Percentiles rank a stretch among this genome's conserved stretches.
phyloP scores from a whole-genome alignment of 2,329 filamentous ascomycete species.

The Diaporthe amygdali region DNA sequence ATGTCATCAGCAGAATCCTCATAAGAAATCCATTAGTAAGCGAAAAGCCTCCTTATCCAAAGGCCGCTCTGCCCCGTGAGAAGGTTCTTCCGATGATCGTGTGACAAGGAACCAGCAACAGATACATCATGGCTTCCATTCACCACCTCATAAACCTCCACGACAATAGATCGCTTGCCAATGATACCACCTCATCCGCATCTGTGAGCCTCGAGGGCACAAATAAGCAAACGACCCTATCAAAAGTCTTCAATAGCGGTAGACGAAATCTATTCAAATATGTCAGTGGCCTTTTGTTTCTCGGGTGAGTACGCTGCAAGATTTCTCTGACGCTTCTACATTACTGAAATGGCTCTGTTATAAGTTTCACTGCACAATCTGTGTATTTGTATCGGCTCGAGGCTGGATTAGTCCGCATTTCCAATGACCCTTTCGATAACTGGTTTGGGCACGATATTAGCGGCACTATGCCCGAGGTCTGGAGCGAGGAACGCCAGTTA shows the following conservation, averaged over 20 bases:
- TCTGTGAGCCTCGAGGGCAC: background rate
- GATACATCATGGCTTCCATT: background rate
- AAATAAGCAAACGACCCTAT: background rate
- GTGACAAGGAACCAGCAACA: background rate
- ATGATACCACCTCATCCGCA: background rate
- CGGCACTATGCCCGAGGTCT: background rate
- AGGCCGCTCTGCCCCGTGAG: background rate
- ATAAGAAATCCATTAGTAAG: background rate
- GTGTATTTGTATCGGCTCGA: background rate
- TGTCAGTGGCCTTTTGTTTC: background rate
- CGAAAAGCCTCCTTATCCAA: background rate
- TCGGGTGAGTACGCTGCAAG: background rate
- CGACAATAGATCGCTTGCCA: background rate
- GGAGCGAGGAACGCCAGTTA: background rate
- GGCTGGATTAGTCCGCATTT: background rate
- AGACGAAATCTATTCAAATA: background rate
- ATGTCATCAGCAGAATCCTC: background rate
- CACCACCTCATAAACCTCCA: background rate
- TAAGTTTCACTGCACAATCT: background rate
- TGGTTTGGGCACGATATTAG: background rate
- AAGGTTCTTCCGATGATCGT: background rate
- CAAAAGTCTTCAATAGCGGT: background rate
- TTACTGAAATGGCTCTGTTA: background rate
- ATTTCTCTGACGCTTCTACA: background rate
- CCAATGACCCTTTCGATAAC: constrained; percentile 1